A percentile compares a stretch with the other conserved stretches of the same genome.
Evolutionary conservation across 768 basidiomycete species (phyloP).

Genomic region (Tylopilus sp.): DNA sequence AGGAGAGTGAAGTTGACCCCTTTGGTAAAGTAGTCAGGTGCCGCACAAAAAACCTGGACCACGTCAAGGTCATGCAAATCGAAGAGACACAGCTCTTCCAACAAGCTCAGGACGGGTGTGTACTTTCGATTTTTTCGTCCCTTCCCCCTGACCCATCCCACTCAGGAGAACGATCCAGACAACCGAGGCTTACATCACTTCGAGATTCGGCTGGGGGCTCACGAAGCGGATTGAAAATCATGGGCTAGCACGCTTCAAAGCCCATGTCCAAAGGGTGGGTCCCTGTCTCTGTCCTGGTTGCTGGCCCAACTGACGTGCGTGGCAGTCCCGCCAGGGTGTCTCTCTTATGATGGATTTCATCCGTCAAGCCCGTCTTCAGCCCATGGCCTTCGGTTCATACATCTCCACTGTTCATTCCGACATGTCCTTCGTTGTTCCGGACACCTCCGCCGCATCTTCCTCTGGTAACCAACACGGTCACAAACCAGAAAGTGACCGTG

Average conservation of each 20-base stretch:
- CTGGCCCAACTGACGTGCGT: conserved; percentile 1
- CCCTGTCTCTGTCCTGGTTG: background rate
- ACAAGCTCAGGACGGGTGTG: conserved; percentile 69
- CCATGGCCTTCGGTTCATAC: conserved; percentile 42
- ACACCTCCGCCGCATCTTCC: conserved; percentile 15
- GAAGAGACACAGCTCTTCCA: conserved; percentile 76
- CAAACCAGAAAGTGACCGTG: conserved; percentile 15
- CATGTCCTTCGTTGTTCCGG: conserved; percentile 27
- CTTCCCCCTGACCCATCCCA: conserved; percentile 2
- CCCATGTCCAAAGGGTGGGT: conserved; percentile 79
- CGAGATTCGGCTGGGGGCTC: conserved; percentile 87
- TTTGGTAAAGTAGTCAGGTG: conserved; percentile 73
- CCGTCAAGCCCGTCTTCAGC: conserved; percentile 68
- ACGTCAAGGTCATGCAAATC: conserved; percentile 92
- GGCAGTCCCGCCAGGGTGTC: conserved; percentile 83
- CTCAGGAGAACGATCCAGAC: conserved; percentile 75
- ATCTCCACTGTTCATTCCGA: conserved; percentile 33
- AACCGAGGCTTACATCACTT: conserved; percentile 85
- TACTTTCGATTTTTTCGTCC: conserved; percentile 7
- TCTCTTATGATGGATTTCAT: conserved; percentile 75
- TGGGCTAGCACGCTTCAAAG: conserved; percentile 80
- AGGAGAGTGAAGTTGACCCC: conserved; percentile 92
- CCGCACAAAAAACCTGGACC: conserved; percentile 86
- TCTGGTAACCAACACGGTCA: conserved; percentile 10
- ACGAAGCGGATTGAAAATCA: conserved; percentile 85